These are phyloP conservation scores for Penicillium sp. DNA, from an alignment of 2,329 filamentous ascomycete genomes.

Conservation along the genomic window DNA sequence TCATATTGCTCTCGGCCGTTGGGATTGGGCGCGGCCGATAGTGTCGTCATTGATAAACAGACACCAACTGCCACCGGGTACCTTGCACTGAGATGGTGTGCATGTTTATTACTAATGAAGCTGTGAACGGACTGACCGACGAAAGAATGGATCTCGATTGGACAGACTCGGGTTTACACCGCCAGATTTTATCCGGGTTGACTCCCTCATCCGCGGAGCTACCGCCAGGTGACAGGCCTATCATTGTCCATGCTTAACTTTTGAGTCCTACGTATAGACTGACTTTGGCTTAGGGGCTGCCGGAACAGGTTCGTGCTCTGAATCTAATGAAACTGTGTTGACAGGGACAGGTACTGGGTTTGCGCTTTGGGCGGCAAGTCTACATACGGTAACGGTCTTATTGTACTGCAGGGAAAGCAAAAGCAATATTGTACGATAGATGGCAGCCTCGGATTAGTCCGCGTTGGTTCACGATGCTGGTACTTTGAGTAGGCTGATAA, in stretches of 20 bases:
- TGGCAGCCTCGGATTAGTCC: neutral
- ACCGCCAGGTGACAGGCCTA: constrained; percentile 18
- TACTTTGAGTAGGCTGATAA: neutral
- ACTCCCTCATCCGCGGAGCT: constrained; percentile 2
- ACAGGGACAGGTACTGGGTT: constrained; percentile 3
- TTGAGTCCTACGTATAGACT: constrained; percentile 15
- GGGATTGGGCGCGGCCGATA: neutral
- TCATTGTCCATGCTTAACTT: constrained; percentile 6
- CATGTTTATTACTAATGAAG: constrained; percentile 4
- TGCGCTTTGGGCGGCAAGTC: constrained; percentile 6
- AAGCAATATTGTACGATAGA: neutral
- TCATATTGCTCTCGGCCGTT: neutral
- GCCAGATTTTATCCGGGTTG: constrained; percentile 16
- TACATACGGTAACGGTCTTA: neutral
- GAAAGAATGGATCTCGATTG: constrained; percentile 18
- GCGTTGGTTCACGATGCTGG: neutral
- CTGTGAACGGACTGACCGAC: constrained; percentile 3
- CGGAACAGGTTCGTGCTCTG: constrained; percentile 7
- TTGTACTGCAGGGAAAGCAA: neutral
- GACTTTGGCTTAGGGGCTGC: constrained; percentile 14
- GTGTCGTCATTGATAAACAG: neutral
- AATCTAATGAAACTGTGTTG: neutral
- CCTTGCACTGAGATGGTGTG: neutral
- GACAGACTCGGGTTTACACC: constrained; percentile 19
- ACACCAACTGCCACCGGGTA: neutral